phyloP scores from a whole-genome alignment of 2,329 filamentous ascomycete genomes.

The Ascochyta rabiei region DNA sequence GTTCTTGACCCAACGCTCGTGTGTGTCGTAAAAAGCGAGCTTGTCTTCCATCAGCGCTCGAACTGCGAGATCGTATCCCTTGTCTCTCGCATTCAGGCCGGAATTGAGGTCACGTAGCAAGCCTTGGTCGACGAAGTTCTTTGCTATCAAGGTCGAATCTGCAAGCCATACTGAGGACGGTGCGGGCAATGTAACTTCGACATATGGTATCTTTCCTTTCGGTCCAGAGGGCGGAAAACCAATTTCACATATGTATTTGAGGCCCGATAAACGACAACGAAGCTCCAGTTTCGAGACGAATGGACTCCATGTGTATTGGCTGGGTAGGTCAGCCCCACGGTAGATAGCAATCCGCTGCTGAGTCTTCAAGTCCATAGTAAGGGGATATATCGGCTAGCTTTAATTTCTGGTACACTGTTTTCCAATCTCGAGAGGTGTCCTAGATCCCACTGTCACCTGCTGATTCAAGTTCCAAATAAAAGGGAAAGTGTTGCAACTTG shows the following conservation, averaged over 20 bases:
- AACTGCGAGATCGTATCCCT: constrained; percentile 59
- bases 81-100: constrained; percentile 47
- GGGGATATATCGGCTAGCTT: background rate
- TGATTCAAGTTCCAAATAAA: background rate
- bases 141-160: constrained; percentile 64
- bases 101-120: constrained; percentile 58
- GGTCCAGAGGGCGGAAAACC: constrained; percentile 58
- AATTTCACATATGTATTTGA: constrained; percentile 54
- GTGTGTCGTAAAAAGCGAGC: constrained; percentile 61
- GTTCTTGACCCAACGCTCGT: constrained; percentile 65
- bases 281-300: constrained; percentile 69
- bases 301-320: constrained; percentile 63
- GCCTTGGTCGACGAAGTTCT: constrained; percentile 51
- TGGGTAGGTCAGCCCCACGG: constrained; percentile 55
- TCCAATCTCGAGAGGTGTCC: background rate
- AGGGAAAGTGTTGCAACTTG: background rate
- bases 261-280: constrained; percentile 60
- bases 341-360: constrained; percentile 50
- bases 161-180: constrained; percentile 41
- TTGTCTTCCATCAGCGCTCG: constrained; percentile 65
- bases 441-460: background rate
- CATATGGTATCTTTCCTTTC: constrained; percentile 66
- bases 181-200: constrained; percentile 43
- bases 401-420: background rate
- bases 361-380: constrained; percentile 1